Conservation (phyloP, 2,329 filamentous ascomycete genomes). For the Thielaviopsis musarum region DNA sequence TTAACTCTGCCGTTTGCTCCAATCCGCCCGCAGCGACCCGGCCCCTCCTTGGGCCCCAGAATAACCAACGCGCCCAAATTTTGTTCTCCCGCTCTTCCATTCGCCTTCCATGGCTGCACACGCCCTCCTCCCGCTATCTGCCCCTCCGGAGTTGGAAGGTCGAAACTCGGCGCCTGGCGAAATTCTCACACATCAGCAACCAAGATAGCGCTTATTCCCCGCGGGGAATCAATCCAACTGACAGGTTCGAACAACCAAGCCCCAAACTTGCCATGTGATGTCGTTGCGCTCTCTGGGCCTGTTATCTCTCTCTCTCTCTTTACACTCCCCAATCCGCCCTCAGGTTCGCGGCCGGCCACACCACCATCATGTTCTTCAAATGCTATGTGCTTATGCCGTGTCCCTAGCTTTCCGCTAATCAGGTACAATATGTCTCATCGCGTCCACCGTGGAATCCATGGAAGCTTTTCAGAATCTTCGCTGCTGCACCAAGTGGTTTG, state of each 20-base stretch:
- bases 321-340: background rate
- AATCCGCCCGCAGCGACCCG: background rate
- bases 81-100: background rate
- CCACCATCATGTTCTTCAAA: background rate
- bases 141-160: background rate
- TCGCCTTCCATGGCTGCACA: background rate
- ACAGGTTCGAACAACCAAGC: background rate
- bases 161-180: too few relatives aligned
- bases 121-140: background rate
- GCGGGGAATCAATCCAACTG: background rate
- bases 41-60: background rate
- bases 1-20: background rate
- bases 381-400: background rate
- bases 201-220: background rate
- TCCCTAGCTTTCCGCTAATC: background rate
- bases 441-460: background rate
- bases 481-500: background rate
- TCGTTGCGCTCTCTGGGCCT: background rate
- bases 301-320: background rate
- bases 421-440: background rate
- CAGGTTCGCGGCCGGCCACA: background rate
- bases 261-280: background rate
- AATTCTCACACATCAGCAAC: too few relatives aligned
- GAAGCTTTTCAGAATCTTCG: background rate
- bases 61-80: background rate